Conservation (phyloP, 2,329 filamentous ascomycete genomes). For the Paecilomyces sp. region DNA sequence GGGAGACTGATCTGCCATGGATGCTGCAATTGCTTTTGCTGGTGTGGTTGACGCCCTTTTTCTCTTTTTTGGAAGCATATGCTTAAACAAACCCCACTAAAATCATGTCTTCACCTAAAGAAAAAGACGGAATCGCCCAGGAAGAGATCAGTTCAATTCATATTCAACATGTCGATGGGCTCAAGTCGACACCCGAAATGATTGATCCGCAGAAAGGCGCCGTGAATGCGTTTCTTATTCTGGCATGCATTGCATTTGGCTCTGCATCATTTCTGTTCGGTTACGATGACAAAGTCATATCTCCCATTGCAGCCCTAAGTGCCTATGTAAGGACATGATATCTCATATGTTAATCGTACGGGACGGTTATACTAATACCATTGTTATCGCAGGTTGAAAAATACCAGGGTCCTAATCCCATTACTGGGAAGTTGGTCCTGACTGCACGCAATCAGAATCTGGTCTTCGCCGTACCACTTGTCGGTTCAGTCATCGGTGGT, state of each 20-base stretch:
- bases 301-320: constrained; percentile 20
- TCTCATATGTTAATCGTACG: not conserved
- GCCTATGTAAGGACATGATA: constrained; percentile 17
- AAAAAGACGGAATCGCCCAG: not conserved
- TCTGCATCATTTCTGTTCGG: constrained; percentile 26
- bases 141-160: constrained; percentile 3
- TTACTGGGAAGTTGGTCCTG: constrained; percentile 14
- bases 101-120: not conserved
- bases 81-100: not conserved
- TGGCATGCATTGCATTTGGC: constrained; percentile 20
- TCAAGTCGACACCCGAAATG: not conserved
- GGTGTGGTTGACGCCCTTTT: not conserved
- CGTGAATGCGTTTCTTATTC: constrained; percentile 18
- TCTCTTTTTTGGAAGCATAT: not conserved
- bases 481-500: constrained; percentile 26
- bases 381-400: constrained; percentile 16
- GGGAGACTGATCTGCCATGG: not conserved
- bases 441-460: constrained; percentile 29
- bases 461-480: constrained; percentile 27
- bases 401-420: constrained; percentile 22
- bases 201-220: constrained; percentile 7
- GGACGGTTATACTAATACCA: not conserved
- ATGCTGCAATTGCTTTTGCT: not conserved
- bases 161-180: constrained; percentile 13
- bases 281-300: constrained; percentile 27